Base-by-base conservation (phyloP, 129 eudicot genomes). In the Mikania micrantha region DNA sequence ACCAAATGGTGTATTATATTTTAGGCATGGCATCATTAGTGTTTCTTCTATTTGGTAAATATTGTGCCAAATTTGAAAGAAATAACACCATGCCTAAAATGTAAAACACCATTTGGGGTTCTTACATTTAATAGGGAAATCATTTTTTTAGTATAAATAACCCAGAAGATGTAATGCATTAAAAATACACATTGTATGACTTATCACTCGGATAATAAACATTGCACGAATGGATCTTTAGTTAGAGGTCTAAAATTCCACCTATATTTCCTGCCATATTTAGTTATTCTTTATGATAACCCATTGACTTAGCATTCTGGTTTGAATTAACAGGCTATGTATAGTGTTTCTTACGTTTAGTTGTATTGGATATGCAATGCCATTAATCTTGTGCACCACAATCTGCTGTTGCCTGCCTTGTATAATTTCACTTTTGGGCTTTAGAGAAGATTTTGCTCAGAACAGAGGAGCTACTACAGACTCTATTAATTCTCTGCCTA, bases 361-460 rank as follows among this genome's bases (percentile, higher is more conserved):
- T 80, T 92, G 98, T 75, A 92, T 92, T 31, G 96, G 98, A 39
- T 92, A 92, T 62, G 98, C 98, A 42, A 88, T 92, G 96, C 98
- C 98, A 31, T 88, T 92, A 72, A 88, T 92, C 69, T 81, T 92
- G 57, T 92, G 98, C 72, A 89, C 98, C 50, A 86, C 98, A 48
- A 88, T 92, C 78, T 92, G 98, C 88, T 92, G 98, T 77, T 92
- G 98, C 83, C 98, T 92, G 44, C 98, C 98, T 67, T 92, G 98
- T 77, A 84, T 92, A 78, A 92, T 92, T 25, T 85, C 95, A 22
- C 86, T 92, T 25, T 57, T 92, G 79, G 98, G 98, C 60, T 87
- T 88, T 71, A 80, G 98, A 74, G 98, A 88, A 73, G 98, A 92
- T 74, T 81, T 85, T 57, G 71, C 84, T 64, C 89, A 86, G 78